A percentile compares a stretch with the other conserved stretches of the same genome.
Conservation (phyloP, 495 filamentous ascomycete genomes). For the Lasiosphaeria hispida region DNA sequence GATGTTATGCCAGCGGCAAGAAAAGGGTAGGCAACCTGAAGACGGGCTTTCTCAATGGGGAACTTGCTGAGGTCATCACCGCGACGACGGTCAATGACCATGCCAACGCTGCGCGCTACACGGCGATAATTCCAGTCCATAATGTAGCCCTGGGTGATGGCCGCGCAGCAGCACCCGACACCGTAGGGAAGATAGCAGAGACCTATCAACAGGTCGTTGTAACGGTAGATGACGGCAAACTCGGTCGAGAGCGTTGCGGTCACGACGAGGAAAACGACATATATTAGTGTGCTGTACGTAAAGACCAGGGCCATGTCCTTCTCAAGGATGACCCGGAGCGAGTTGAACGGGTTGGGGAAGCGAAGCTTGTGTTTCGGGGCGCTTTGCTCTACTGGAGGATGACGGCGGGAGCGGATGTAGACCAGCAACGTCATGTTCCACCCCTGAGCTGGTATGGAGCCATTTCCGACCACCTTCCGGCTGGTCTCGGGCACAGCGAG, state of each 20-base stretch:
- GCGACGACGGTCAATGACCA: slow-evolving; percentile 50
- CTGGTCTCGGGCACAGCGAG: slow-evolving; percentile 65
- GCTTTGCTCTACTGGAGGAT: neutral
- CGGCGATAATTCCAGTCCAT: slow-evolving; percentile 57
- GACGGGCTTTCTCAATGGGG: slow-evolving; percentile 63
- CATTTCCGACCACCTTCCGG: slow-evolving; percentile 70
- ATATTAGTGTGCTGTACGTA: slow-evolving; percentile 51
- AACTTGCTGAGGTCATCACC: slow-evolving; percentile 55
- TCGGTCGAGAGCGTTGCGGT: slow-evolving; percentile 55
- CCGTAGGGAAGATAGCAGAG: slow-evolving; percentile 62
- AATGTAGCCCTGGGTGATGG: slow-evolving; percentile 60
- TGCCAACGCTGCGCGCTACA: slow-evolving; percentile 45
- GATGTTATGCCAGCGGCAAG: slow-evolving; percentile 40
- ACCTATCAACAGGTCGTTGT: slow-evolving; percentile 65
- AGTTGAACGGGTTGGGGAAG: slow-evolving; percentile 69
- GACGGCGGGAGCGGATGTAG: slow-evolving; percentile 33
- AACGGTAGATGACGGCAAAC: slow-evolving; percentile 61
- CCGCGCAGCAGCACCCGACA: slow-evolving; percentile 64
- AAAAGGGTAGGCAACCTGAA: slow-evolving; percentile 52
- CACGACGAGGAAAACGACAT: slow-evolving; percentile 45
- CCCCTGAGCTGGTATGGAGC: slow-evolving; percentile 54
- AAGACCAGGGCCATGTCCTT: slow-evolving; percentile 54
- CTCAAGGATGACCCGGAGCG: slow-evolving; percentile 62
- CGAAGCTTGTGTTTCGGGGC: slow-evolving; percentile 48
- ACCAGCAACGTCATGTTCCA: slow-evolving; percentile 55